Percentiles rank a stretch among this genome's conserved stretches.
Evolutionary conservation across 306 rosid genomes (phyloP).

Genomic region (Cyclanthera cordifolia): DNA sequence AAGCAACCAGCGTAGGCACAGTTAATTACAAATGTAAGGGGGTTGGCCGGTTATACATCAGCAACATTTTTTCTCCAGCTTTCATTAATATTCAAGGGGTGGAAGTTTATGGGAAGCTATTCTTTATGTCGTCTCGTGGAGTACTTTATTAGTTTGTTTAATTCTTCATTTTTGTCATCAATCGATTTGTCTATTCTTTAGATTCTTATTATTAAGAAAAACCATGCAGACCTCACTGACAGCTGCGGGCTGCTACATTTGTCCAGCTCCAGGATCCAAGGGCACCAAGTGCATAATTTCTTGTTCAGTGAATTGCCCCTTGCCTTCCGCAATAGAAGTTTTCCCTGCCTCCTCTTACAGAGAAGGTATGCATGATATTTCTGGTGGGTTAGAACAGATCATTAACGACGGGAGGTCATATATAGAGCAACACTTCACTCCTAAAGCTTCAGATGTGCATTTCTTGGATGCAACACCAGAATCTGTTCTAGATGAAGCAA

Average conservation of each 20-base stretch:
- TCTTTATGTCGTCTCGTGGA: not conserved
- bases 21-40: not conserved
- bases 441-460: constrained; percentile 50
- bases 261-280: constrained; percentile 79
- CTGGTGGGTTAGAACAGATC: constrained; percentile 33
- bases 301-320: constrained; percentile 48
- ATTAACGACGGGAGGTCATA: constrained; percentile 39
- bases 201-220: not conserved
- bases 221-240: constrained; percentile 58
- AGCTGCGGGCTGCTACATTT: constrained; percentile 85
- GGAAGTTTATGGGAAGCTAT: not conserved
- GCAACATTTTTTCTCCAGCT: constrained; percentile 1
- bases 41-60: not conserved
- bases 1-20: not conserved
- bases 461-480: constrained; percentile 47
- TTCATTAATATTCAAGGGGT: not conserved
- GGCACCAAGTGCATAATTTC: constrained; percentile 65
- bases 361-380: constrained; percentile 19
- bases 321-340: constrained; percentile 43
- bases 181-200: not conserved
- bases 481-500: constrained; percentile 57
- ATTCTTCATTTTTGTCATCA: not conserved
- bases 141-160: not conserved
- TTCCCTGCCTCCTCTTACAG: constrained; percentile 18
- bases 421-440: constrained; percentile 27